Evolutionary conservation across 129 eudicot species (phyloP).

Genomic region (Artemisia argyi): DNA sequence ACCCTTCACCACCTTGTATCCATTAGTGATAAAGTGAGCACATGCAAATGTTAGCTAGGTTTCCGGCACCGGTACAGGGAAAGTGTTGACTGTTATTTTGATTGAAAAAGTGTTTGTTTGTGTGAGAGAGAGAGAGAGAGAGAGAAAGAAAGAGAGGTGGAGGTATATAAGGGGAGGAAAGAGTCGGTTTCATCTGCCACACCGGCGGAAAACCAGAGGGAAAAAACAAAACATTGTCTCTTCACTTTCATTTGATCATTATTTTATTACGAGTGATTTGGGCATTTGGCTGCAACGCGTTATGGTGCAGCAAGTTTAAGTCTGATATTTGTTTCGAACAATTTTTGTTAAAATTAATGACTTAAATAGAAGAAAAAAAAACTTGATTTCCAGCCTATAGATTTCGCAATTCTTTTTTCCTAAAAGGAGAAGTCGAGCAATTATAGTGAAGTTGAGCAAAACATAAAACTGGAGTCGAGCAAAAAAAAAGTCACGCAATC

Average conservation of each 20-base stretch:
- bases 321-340: no score
- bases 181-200: constrained; percentile 85
- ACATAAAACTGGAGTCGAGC: no score
- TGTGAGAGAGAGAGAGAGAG: constrained; percentile 32
- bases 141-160: constrained; percentile 38
- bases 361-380: no score
- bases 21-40: constrained; percentile 14
- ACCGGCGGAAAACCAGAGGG: constrained; percentile 85
- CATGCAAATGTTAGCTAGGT: constrained; percentile 33
- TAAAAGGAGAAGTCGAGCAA: no score
- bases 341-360: no score
- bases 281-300: no score
- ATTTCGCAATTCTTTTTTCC: no score
- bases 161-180: constrained; percentile 65
- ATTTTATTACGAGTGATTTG: not conserved
- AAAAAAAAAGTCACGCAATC: no score
- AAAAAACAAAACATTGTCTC: constrained; percentile 36
- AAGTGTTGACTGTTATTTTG: constrained; percentile 12
- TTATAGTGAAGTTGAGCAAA: no score
- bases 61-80: constrained; percentile 35
- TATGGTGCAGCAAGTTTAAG: no score
- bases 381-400: no score
- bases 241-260: constrained; percentile 27
- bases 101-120: constrained; percentile 7
- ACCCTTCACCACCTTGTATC: no score